Base-by-base conservation (phyloP, 495 filamentous ascomycete genomes). In the Aspergillus funiculosus region DNA sequence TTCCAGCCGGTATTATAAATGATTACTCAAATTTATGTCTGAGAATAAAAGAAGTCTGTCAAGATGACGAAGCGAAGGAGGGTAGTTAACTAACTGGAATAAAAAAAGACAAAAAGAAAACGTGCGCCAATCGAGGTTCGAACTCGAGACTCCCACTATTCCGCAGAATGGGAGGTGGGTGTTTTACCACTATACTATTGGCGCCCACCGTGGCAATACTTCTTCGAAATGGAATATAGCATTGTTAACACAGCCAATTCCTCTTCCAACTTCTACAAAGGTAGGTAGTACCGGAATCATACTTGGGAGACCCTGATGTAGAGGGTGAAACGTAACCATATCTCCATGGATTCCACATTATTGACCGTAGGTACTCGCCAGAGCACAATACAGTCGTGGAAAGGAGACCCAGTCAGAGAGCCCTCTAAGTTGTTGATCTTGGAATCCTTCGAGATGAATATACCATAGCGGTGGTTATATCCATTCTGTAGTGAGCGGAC, bases 291-390 rank as follows among this genome's bases (percentile, higher is more conserved):
- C n/a, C n/a, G n/a, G n/a, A n/a, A n/a, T n/a, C n/a, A n/a, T n/a
- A n/a, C n/a, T n/a, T n/a, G n/a, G n/a, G n/a, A n/a, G n/a, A n/a
- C n/a, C n/a, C n/a, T 28, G 18, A 48, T 61, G 58, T 57, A 25
- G 58, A 50, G 46, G 54, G 58, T 51, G 58, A 61, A 61, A 61
- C 54, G 54, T 48, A 57, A 61, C 54, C 42, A 35, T 30, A 44
- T 34, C 37, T 41, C 44, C 50, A 54, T 39, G 22, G 38, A 34
- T 43, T 53, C 46, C 21, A 46, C 15, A 41, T 35, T 21, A 25
- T 43, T 41, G 45, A 35, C 24, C 32, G 46, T 58, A 61, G 50
- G 58, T 61, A 61, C 57, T 51, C 57, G 4, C 32, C 15, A 22
- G 34, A 57, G 57, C 36, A 36, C 57, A 60, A 49, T 60, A 60